Base-by-base conservation (phyloP, 139 green algal species). In the Eudorina sp. region DNA sequence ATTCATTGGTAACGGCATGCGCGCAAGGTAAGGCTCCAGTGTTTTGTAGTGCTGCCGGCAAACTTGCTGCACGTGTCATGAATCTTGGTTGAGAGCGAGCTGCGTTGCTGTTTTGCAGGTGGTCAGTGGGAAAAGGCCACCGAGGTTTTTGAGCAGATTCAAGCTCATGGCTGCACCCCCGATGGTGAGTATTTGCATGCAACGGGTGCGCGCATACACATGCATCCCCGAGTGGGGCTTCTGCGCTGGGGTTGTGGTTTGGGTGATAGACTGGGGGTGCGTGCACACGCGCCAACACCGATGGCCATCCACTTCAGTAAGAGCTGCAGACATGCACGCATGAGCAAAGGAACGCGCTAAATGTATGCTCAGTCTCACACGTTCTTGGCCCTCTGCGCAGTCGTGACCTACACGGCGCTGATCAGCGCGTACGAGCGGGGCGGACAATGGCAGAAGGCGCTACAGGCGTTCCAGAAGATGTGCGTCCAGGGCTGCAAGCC, bases 381-480 rank as follows among this genome's bases (percentile, higher is more conserved):
- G n/a, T n/a, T n/a, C n/a, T n/a, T n/a, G n/a, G n/a, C n/a, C n/a
- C n/a, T n/a, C n/a, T n/a, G 7, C 34, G 77, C 78, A 85, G 78
- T 97, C 19, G 96, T 98, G 45, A 98, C 97, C 0, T 98, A 97
- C 93, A 97, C 95, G 2, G 94, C 95, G 8, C 92, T 98, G 5
- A 97, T 98, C 86, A 94, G 88, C 29, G 95, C 95, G 0, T 97
- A 94, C 66, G 96, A 97, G 68, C 92, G 94, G 25, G 92, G 93
- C 8, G 94, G 93, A 4, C 92, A 96, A 80, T 97, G 95, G 95
- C 91, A 89, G 58, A 86, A 89, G 43, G 94, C 94, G 18, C 89
- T 97, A 62, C 40, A 89, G 19, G 90, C 89, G 11, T 96, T 95
- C 73, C 74, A 94, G 29, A 88, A 92, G 53, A 96, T 96, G 94